These are phyloP conservation scores for Dactylorhiza incarnata DNA, from an alignment of 106 monocot genomes.

Conservation along the genomic window DNA sequence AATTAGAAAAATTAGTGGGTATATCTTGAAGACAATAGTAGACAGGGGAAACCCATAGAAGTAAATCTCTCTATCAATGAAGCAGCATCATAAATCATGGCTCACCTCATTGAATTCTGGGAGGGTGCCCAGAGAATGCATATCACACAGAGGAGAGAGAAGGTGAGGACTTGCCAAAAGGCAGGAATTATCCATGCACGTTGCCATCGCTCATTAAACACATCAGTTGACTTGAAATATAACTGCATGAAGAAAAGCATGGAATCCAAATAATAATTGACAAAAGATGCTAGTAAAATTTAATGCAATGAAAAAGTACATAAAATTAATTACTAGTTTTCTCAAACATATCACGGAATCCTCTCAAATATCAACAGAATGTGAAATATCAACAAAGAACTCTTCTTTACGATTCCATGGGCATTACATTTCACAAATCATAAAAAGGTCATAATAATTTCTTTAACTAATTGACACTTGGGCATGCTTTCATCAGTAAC, in stretches of 20 bases:
- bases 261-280: background rate
- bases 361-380: background rate
- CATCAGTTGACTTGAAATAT: conserved; percentile 90
- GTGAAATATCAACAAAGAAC: background rate
- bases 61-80: background rate
- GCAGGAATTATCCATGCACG: conserved; percentile 89
- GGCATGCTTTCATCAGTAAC: background rate
- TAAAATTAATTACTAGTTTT: background rate
- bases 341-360: background rate
- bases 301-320: background rate
- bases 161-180: conserved; percentile 89
- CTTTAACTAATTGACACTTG: background rate
- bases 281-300: background rate
- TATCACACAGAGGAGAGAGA: conserved; percentile 74
- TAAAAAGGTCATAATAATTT: background rate
- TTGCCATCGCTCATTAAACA: conserved; percentile 83
- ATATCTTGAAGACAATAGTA: background rate
- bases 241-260: conserved; percentile 39
- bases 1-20: background rate
- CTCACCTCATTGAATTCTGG: conserved; percentile 81
- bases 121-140: conserved; percentile 88
- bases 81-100: background rate
- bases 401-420: background rate
- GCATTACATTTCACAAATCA: background rate
- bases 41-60: background rate